Evolutionary conservation across 1,284 basidiomycete species (phyloP), one percentile per base, ranked within the genome.

Genomic region (Moesziomyces sp.): DNA sequence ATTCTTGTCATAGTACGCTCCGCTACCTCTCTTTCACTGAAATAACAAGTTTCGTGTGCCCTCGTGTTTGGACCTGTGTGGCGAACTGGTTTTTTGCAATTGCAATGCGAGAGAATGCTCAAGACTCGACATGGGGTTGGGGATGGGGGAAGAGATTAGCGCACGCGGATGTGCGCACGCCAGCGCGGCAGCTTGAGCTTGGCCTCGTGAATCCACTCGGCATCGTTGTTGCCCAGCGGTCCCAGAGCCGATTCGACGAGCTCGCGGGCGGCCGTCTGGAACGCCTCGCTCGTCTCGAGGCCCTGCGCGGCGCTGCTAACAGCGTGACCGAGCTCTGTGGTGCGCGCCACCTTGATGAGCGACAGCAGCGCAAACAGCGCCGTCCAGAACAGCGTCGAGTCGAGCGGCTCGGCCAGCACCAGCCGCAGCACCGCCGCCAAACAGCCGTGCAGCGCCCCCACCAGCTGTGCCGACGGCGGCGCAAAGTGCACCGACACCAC

Each of bases 171-270:
- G 19, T 64, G 67, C 9, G 52, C 67, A 18, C 67, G 42, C 67
- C 67, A 70, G 14, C 47, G 35, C 3, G 49, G 50, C 42, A 71
- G 34, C 21, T 71, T 71, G 18, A 46, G 55, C 44, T 71, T 71
- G 26, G 38, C 26, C 21, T 57, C 47, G 52, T 71, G 68, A 19
- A 71, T 71, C 68, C 68, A 71, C 30, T 71, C 61, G 2, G 68
- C 68, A 13, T 71, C 61, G 28, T 59, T 50, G n/a, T 64, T 52
- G 26, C 52, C 58, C 0, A 46, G 35, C 5, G 55, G 45, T 5
- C 52, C 53, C 18, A 70, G 21, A 0, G 63, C 69, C 11, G 69
- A 59, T 18, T 62, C 54, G 10, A 72, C 35, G 21, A 72, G 49
- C 34, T 72, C 46, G 19, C 47, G 26, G 2, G 59, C 63, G 3